Percentiles rank a stretch among this genome's conserved stretches.
These are phyloP conservation scores for Sporothrix humicola DNA, from an alignment of 2,329 filamentous ascomycete genomes.

Conservation along the genomic window DNA sequence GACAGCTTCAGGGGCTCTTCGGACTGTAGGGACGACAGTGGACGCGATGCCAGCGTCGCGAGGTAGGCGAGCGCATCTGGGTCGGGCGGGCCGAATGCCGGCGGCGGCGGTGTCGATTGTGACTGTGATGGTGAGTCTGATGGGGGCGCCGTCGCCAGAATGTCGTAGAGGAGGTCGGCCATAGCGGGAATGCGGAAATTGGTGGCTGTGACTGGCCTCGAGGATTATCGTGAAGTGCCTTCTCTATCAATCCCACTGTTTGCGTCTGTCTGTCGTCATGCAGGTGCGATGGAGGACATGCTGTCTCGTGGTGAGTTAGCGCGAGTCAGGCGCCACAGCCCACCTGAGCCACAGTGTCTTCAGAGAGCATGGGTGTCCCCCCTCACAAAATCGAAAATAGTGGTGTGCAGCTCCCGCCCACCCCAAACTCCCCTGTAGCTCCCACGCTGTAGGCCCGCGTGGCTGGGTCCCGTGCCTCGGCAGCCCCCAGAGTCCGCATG, in stretches of 20 bases:
- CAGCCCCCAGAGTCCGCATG: background rate
- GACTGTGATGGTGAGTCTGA: slow-evolving; percentile 40
- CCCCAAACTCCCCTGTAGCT: slow-evolving; percentile 1
- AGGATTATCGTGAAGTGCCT: background rate
- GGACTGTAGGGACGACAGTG: slow-evolving; percentile 72
- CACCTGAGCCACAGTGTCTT: slow-evolving; percentile 30
- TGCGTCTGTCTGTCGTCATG: background rate
- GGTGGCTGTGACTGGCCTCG: background rate
- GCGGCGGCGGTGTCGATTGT: slow-evolving; percentile 42
- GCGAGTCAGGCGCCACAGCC: slow-evolving; percentile 32
- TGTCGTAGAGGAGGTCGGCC: slow-evolving; percentile 76
- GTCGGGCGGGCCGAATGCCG: slow-evolving; percentile 48
- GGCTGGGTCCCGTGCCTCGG: slow-evolving; percentile 26
- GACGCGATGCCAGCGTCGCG: slow-evolving; percentile 75
- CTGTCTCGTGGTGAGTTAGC: background rate
- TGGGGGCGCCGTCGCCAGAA: slow-evolving; percentile 55
- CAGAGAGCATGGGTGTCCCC: too few species aligned
- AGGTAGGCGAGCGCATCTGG: slow-evolving; percentile 72
- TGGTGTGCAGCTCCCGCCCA: too few species aligned
- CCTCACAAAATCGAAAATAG: too few species aligned
- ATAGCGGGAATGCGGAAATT: slow-evolving; percentile 48
- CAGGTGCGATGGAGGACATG: background rate
- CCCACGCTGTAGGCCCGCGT: background rate
- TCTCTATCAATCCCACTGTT: background rate
- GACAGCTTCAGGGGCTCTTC: slow-evolving; percentile 80